Conservation (phyloP, 2,329 filamentous ascomycete genomes). For the Alternaria triticimaculans region DNA sequence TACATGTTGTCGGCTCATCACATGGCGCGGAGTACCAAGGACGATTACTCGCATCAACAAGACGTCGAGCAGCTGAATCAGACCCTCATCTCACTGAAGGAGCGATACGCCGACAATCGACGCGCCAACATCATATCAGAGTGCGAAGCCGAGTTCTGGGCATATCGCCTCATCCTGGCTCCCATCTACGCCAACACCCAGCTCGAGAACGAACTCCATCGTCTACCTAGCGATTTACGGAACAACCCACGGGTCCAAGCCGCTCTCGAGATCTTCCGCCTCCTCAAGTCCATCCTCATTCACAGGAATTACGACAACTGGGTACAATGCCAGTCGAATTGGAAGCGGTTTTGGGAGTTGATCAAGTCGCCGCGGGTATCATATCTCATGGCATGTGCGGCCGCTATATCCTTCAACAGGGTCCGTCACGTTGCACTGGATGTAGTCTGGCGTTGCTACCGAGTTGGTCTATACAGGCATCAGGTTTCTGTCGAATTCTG, state of each 20-base stretch:
- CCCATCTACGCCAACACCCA: constrained; percentile 54
- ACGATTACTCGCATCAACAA: constrained; percentile 59
- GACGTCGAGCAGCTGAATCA: constrained; percentile 70
- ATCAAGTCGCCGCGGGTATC: constrained; percentile 63
- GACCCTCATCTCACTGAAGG: constrained; percentile 66
- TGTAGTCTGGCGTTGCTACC: constrained; percentile 61
- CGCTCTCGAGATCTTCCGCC: constrained; percentile 64
- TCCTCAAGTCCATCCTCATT: constrained; percentile 61
- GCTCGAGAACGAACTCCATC: constrained; percentile 64
- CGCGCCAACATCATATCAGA: constrained; percentile 55
- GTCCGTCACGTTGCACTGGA: constrained; percentile 64
- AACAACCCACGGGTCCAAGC: constrained; percentile 61
- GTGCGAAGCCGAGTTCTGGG: constrained; percentile 69
- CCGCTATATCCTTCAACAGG: constrained; percentile 67
- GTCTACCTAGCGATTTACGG: constrained; percentile 59
- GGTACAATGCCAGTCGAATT: constrained; percentile 64
- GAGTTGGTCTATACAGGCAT: constrained; percentile 58
- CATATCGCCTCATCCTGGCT: constrained; percentile 63
- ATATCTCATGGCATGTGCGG: constrained; percentile 69
- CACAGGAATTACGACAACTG: constrained; percentile 57
- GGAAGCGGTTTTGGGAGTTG: constrained; percentile 63
- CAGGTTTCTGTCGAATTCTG: constrained; percentile 55
- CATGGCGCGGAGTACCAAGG: constrained; percentile 53
- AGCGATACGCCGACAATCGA: constrained; percentile 52
- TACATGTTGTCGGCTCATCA: constrained; percentile 68